These are phyloP conservation scores for Xylaria castorea DNA, from an alignment of 495 filamentous ascomycete species.

Conservation along the genomic window DNA sequence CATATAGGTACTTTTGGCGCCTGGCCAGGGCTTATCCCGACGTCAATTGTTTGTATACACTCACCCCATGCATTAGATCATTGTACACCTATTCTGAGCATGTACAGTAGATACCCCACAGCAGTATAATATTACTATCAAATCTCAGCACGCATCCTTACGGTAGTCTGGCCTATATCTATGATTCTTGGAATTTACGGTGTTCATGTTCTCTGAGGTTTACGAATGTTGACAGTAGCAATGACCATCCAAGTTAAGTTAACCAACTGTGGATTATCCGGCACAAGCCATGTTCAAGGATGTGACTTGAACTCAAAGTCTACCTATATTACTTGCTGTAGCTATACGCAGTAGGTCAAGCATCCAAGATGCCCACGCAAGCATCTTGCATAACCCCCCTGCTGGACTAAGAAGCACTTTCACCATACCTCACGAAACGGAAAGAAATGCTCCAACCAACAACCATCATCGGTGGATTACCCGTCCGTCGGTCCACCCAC, in stretches of 20 bases:
- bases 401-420: slow-evolving; percentile 5
- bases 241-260: not conserved
- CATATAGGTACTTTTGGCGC: slow-evolving; percentile 1
- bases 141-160: not conserved
- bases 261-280: not conserved
- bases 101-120: not conserved
- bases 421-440: not conserved
- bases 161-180: not conserved
- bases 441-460: slow-evolving; percentile 18
- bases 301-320: not conserved
- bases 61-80: not conserved
- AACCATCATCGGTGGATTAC: not conserved
- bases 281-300: not conserved
- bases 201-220: not conserved
- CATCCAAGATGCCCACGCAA: slow-evolving; percentile 17
- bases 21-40: not conserved
- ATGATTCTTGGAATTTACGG: not conserved
- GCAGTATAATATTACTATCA: not conserved
- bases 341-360: not conserved
- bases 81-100: not conserved
- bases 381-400: slow-evolving; percentile 16
- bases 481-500: slow-evolving; percentile 41
- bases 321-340: not conserved
- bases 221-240: not conserved
- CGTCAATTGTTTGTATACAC: not conserved